These are phyloP conservation scores for Paramecium primaurelia DNA, from an alignment of 73 alveolate genomes.

Conservation along the genomic window DNA sequence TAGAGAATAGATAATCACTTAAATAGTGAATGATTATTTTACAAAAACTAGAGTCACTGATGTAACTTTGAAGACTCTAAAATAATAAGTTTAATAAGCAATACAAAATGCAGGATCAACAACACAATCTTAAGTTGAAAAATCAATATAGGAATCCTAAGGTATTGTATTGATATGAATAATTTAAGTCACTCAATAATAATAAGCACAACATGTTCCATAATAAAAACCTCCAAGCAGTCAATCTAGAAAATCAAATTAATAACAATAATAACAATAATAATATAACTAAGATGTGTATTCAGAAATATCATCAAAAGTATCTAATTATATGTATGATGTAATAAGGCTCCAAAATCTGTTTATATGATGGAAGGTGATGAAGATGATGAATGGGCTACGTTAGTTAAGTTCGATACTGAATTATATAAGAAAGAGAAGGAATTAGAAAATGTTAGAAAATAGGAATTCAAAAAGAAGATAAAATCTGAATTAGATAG, in stretches of 20 bases:
- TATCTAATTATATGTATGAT: not conserved
- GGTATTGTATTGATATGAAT: not conserved
- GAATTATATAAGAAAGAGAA: conserved; percentile 57
- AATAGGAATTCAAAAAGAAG: conserved; percentile 55
- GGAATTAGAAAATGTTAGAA: conserved; percentile 57
- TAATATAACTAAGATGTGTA: not conserved
- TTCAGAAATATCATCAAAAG: conserved; percentile 33
- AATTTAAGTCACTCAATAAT: not conserved
- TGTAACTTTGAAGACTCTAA: conserved; percentile 37
- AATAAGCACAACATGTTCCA: not conserved
- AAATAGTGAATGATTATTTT: conserved; percentile 30
- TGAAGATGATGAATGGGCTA: conserved; percentile 66
- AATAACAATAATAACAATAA: not conserved
- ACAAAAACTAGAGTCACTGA: conserved; percentile 38
- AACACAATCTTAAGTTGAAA: not conserved
- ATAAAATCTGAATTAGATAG: conserved; percentile 57
- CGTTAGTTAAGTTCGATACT: conserved; percentile 59
- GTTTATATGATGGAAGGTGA: conserved; percentile 64
- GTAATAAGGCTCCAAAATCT: conserved; percentile 53
- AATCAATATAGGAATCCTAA: not conserved
- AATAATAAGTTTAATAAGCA: conserved; percentile 5
- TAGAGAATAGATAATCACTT: conserved; percentile 10
- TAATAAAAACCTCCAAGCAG: not conserved
- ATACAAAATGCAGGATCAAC: not conserved
- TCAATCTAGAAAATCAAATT: not conserved